A percentile compares a stretch with the other conserved stretches of the same genome.
These are phyloP conservation scores for Erodium chrysanthum DNA, from an alignment of 441 rosid species.

Conservation along the genomic window DNA sequence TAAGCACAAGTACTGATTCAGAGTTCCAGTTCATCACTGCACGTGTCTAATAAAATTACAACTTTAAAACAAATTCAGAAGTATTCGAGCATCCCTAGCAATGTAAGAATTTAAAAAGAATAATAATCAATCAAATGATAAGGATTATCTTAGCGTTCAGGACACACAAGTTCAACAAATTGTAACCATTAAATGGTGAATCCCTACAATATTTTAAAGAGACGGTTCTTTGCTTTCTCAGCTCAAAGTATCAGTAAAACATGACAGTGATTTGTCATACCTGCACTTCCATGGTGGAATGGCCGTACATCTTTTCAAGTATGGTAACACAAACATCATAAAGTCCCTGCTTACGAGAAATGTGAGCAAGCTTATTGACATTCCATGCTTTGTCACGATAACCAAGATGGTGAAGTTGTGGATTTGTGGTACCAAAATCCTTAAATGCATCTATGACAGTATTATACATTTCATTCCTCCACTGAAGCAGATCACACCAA, in stretches of 20 bases:
- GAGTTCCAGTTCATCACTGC: no score
- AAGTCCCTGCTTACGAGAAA: constrained; percentile 95
- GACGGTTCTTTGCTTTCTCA: background rate
- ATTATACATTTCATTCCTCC: constrained; percentile 97
- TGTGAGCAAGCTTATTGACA: constrained; percentile 94
- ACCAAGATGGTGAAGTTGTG: constrained; percentile 93
- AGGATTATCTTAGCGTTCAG: background rate
- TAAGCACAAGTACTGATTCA: background rate
- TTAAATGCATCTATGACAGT: constrained; percentile 88
- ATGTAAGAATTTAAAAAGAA: no score
- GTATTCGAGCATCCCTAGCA: no score
- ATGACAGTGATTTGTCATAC: constrained; percentile 29
- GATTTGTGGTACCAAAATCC: constrained; percentile 57
- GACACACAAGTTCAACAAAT: no score
- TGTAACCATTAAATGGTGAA: background rate
- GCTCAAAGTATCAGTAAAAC: background rate
- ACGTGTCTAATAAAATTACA: no score
- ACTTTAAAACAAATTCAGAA: no score
- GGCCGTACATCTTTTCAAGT: constrained; percentile 97
- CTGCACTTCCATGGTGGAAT: constrained; percentile 98
- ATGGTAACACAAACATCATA: constrained; percentile 78
- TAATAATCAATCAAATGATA: background rate
- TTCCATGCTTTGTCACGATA: constrained; percentile 99
- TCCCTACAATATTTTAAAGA: background rate
- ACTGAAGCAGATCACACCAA: constrained; percentile 94